phyloP scores from a whole-genome alignment of 305 asterid species.

The Euphrasia arctica region DNA sequence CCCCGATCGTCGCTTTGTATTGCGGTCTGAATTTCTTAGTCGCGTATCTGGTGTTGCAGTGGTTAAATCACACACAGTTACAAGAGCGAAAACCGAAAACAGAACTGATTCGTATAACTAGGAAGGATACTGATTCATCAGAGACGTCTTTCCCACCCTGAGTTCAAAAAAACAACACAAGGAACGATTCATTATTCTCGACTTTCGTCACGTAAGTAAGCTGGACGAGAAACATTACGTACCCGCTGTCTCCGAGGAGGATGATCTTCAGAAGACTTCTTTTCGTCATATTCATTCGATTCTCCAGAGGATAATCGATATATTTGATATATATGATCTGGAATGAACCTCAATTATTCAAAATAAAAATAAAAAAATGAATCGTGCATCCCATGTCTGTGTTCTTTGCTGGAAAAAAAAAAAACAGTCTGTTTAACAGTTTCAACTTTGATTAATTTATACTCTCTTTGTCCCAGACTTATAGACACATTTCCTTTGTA shows the following conservation, averaged over 20 bases:
- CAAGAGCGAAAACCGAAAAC: neutral
- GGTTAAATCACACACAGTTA: constrained; percentile 27
- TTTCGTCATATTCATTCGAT: constrained; percentile 33
- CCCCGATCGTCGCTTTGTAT: constrained; percentile 69
- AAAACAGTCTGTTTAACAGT: constrained; percentile 21
- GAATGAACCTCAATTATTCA: neutral
- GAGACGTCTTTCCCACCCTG: constrained; percentile 79
- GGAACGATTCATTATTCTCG: neutral
- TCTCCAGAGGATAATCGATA: neutral
- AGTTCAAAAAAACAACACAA: constrained; percentile 4
- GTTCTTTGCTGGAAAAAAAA: neutral
- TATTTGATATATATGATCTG: neutral
- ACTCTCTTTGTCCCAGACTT: too few relatives aligned
- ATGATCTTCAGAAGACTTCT: constrained; percentile 67
- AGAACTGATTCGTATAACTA: neutral
- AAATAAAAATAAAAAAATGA: constrained; percentile 2
- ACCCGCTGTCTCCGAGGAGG: constrained; percentile 78
- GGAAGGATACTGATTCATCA: constrained; percentile 74
- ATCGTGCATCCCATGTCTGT: constrained; percentile 33
- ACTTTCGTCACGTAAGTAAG: neutral
- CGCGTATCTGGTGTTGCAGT: constrained; percentile 38
- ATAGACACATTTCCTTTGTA: too few relatives aligned
- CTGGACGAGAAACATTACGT: neutral
- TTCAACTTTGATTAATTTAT: constrained; percentile 21
- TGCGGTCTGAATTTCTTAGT: constrained; percentile 44